Evolutionary conservation across 495 filamentous ascomycete species (phyloP), one percentile per base, ranked within the genome.

Genomic region (Aspergillus biplanus): DNA sequence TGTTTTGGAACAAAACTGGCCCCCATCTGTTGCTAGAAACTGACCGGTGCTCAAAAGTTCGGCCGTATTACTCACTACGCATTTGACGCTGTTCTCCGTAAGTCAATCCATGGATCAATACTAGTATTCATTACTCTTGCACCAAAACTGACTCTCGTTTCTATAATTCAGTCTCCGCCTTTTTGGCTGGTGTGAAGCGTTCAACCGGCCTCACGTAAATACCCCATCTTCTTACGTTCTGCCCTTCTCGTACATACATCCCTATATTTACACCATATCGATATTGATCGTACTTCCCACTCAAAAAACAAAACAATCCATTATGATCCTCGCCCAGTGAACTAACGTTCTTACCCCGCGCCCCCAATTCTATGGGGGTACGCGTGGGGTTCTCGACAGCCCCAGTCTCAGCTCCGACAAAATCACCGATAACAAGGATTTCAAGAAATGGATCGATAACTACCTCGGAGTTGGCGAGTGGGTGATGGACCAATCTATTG

Each of bases 191-290:
- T 68, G 91, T 99, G 80, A 92, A 95, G 77, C 92, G 95, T 52
- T 96, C 92, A 58, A 98, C 95, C 44, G 95, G 95, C 71, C 83
- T 99, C 73, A 97, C 95, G 95, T 99, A 94, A 83, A 90, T 88
- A 69, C 57, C 49, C 58, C 64, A 62, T 59, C 59, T 42, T 59
- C 57, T 47, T 27, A 2, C 54, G 32, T 66, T 48, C 52, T 59
- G 32, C 61, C 48, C 32, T 50, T 56, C 59, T n/a, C 37, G 6
- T 18, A 13, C 31, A 4, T 5, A 31, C 7, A 15, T 0, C 37
- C 27, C 8, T 7, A 18, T 33, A 18, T 48, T 34, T n/a, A n/a
- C 6, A 12, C 21, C 48, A 6, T 34, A 7, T 16, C 18, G n/a
- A 5, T 52, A 11, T n/a, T n/a, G n/a, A n/a, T n/a, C n/a, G n/a